These are phyloP conservation scores for Globisporangium nagaii DNA, from an alignment of 352 stramenopile species.

Conservation along the genomic window DNA sequence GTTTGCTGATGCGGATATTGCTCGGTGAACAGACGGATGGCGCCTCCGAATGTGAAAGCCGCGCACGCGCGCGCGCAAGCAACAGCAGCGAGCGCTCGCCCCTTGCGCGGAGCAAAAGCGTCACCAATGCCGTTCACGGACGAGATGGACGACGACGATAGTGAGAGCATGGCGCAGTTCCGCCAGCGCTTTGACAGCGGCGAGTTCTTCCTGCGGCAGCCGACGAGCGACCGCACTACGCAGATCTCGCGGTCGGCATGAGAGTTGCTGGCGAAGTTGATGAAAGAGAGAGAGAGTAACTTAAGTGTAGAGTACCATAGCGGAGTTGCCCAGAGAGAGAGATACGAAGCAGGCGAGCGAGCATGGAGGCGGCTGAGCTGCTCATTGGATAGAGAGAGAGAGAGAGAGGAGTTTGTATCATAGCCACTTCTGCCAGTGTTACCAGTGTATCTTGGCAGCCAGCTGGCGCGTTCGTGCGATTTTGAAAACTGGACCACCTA, in stretches of 20 bases:
- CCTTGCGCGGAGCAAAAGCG: not conserved
- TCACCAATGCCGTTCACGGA: constrained; percentile 21
- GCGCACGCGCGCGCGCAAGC: not conserved
- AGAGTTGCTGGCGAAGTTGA: not conserved
- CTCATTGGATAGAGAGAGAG: too few relatives aligned
- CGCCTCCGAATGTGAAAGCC: not conserved
- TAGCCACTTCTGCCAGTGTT: too few relatives aligned
- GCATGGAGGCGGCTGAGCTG: too few relatives aligned
- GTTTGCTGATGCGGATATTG: too few relatives aligned
- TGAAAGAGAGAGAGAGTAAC: not conserved
- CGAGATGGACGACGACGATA: constrained; percentile 14
- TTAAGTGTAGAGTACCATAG: constrained; percentile 1
- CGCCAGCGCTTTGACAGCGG: constrained; percentile 9
- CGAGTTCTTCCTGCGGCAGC: constrained; percentile 6
- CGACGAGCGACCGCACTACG: not conserved
- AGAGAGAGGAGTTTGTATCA: too few relatives aligned
- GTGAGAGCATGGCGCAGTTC: constrained; percentile 13
- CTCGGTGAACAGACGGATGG: not conserved
- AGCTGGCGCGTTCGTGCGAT: too few relatives aligned
- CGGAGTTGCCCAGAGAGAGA: too few relatives aligned
- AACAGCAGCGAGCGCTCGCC: not conserved
- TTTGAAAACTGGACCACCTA: too few relatives aligned
- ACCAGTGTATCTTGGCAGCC: too few relatives aligned
- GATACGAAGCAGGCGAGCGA: not conserved
- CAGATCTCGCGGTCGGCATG: constrained; percentile 3